Evolutionary conservation across 2,329 filamentous ascomycete species (phyloP), one percentile per base, ranked within the genome.

Genomic region (Sclerotinia borealis): DNA sequence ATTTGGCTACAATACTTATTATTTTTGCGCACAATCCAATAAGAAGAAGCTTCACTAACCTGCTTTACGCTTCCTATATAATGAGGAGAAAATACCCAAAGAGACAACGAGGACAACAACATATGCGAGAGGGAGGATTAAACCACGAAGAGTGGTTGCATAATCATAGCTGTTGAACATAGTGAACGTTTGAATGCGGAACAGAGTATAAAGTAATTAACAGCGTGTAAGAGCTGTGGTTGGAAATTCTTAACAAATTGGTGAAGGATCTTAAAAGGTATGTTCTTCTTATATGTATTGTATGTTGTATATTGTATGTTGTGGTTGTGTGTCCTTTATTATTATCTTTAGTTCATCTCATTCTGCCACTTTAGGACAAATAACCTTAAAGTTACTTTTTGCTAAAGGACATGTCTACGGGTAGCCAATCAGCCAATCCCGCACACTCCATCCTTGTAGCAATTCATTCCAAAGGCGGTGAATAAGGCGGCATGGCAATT

Each of bases 41-140:
- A 22, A 17, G 37, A 51, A 10, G 13, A 49, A 34, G n/a, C 22
- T 61, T 36, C 63, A 82, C 85, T 67, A 80, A 91, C 89, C 80
- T 70, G 90, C 88, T 84, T 96, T 95, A 77, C 95, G 87, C 79
- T 95, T 93, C 72, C 93, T 88, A 78, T 98, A 98, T 67, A 98
- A 86, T 63, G 86, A 91, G 54, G 92, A 96, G 79, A 99, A 99
- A 68, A 92, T 95, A 75, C 90, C 88, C 70, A 99, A 85, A 41
- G 92, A 93, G 72, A 92, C 92, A 73, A 91, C 83, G 62, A 99
- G 87, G 65, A 98, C 90, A 70, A 86, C 83, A 65, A 99, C 83
- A 78, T 99, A 99, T 78, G 91, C 88, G 74, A 97, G 85, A 65
- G 95, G 93, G 72, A 97, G 85, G 74, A 86, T 81, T 66, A 98